Evolutionary conservation across 805 yeast genomes (phyloP).

Genomic region (Metschnikowia picachoensis): DNA sequence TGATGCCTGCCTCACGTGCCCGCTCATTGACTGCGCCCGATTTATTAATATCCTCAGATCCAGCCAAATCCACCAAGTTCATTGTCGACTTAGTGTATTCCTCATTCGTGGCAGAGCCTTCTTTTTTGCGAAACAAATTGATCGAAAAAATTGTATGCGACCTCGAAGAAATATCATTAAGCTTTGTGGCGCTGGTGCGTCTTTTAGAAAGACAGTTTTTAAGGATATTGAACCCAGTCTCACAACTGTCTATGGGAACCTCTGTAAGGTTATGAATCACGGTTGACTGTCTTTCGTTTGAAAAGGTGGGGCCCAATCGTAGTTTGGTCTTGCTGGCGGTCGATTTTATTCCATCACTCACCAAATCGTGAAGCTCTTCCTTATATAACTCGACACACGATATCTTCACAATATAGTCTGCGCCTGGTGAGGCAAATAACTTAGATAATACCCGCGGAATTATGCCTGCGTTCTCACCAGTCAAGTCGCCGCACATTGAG

Average conservation of each 20-base stretch:
- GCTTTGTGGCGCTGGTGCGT: constrained; percentile 67
- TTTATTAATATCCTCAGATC: constrained; percentile 82
- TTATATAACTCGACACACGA: constrained; percentile 85
- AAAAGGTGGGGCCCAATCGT: constrained; percentile 11
- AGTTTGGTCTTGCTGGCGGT: constrained; percentile 24
- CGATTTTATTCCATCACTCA: constrained; percentile 42
- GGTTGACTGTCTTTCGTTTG: constrained; percentile 25
- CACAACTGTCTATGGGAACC: constrained; percentile 48
- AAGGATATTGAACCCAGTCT: constrained; percentile 53
- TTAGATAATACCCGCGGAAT: constrained; percentile 45
- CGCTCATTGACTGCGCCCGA: constrained; percentile 86
- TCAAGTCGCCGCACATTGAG: constrained; percentile 55
- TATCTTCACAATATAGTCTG: constrained; percentile 65
- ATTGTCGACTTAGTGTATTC: constrained; percentile 53
- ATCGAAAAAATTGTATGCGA: constrained; percentile 77
- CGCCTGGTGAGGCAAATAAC: constrained; percentile 47
- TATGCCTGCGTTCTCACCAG: constrained; percentile 49
- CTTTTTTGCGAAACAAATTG: constrained; percentile 46
- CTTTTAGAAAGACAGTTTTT: constrained; percentile 56
- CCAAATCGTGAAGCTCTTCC: constrained; percentile 75
- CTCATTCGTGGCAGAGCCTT: constrained; percentile 21
- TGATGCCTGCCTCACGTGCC: constrained; percentile 91
- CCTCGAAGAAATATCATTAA: constrained; percentile 70
- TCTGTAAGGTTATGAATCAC: constrained; percentile 65
- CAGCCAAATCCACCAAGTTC: constrained; percentile 90